Evolutionary conservation across 1,284 basidiomycete genomes (phyloP).

Genomic region (Earliella scabrosa): DNA sequence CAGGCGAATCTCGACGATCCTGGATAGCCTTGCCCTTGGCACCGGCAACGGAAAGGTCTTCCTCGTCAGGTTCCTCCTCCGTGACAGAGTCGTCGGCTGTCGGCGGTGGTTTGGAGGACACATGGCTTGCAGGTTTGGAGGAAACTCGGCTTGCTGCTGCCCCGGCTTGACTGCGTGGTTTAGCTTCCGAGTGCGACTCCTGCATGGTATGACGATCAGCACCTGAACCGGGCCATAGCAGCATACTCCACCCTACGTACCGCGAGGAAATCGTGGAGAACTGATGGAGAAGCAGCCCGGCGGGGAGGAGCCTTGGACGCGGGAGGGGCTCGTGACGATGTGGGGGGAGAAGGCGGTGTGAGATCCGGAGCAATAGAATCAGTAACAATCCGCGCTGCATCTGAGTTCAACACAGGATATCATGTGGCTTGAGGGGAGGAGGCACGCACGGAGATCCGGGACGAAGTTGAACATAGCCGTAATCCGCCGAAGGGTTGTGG

Average conservation of each 20-base stretch:
- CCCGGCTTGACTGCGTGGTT: neutral
- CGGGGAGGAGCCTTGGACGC: constrained; percentile 8
- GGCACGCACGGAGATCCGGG: constrained; percentile 61
- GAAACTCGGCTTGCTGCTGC: constrained; percentile 8
- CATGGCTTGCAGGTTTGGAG: constrained; percentile 6
- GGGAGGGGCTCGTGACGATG: constrained; percentile 10
- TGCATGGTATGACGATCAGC: neutral
- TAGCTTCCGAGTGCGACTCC: neutral
- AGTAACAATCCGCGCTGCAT: constrained; percentile 34
- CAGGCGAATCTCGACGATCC: constrained; percentile 7
- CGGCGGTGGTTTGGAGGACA: neutral
- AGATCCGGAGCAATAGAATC: constrained; percentile 29
- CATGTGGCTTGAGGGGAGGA: constrained; percentile 3
- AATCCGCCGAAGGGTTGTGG: constrained; percentile 68
- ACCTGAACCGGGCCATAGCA: neutral
- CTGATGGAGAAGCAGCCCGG: constrained; percentile 8
- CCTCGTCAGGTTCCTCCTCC: constrained; percentile 41
- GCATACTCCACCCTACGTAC: constrained; percentile 1
- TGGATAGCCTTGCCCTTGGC: constrained; percentile 24
- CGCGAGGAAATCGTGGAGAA: neutral
- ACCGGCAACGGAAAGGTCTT: constrained; percentile 7
- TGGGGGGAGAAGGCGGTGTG: constrained; percentile 21
- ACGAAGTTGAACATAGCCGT: constrained; percentile 70
- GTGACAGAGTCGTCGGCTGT: constrained; percentile 50
- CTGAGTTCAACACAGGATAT: constrained; percentile 8